A percentile compares a stretch with the other conserved stretches of the same genome.
phyloP scores from a whole-genome alignment of 306 rosid genomes.

The Glycyrrhiza uralensis region DNA sequence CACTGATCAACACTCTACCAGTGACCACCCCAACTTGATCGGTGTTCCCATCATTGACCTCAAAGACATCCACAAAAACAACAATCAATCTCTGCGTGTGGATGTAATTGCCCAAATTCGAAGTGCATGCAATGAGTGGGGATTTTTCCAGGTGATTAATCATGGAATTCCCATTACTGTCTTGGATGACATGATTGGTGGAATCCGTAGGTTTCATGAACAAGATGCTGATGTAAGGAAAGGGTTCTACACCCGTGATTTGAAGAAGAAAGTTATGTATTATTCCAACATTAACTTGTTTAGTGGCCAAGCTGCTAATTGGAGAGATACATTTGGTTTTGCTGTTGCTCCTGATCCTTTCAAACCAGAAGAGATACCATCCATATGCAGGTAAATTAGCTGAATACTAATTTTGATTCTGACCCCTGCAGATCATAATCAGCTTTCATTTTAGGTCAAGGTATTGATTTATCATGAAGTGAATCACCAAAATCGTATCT shows the following conservation, averaged over 20 bases:
- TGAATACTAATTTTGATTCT: not conserved
- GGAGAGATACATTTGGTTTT: constrained; percentile 55
- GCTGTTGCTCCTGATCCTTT: constrained; percentile 31
- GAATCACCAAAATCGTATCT: too few species aligned
- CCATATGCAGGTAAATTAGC: constrained; percentile 30
- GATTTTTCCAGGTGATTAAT: constrained; percentile 49
- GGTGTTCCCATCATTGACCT: constrained; percentile 33
- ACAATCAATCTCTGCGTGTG: not conserved
- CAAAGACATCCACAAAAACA: not conserved
- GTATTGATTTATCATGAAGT: not conserved
- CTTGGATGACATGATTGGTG: constrained; percentile 42
- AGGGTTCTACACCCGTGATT: constrained; percentile 24
- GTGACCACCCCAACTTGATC: not conserved
- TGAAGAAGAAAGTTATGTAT: constrained; percentile 22
- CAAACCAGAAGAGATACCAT: constrained; percentile 35
- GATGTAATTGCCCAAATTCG: constrained; percentile 9
- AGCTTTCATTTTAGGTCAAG: not conserved
- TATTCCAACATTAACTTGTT: constrained; percentile 38
- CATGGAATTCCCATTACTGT: constrained; percentile 37
- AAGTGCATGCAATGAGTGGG: constrained; percentile 30
- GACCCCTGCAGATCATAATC: not conserved
- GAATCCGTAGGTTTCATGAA: constrained; percentile 46
- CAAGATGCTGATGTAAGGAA: constrained; percentile 36
- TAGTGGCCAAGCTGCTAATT: constrained; percentile 35
- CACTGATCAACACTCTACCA: not conserved